Percentiles rank a stretch among this genome's conserved stretches.
phyloP scores from a whole-genome alignment of 2,329 filamentous ascomycete species.

The Didymella segeticola region DNA sequence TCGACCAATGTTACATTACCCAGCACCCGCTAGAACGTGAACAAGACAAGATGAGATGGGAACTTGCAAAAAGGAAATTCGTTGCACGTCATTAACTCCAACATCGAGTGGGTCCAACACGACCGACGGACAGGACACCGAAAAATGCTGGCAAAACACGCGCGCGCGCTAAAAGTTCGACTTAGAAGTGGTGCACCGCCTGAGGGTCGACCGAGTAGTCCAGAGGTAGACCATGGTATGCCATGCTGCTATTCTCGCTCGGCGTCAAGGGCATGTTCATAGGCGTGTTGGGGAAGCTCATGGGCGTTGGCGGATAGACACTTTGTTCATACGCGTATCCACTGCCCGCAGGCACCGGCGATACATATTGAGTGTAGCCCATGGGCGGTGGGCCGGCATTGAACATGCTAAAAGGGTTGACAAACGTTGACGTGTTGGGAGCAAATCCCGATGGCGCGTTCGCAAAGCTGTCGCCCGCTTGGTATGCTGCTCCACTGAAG shows the following conservation, averaged over 20 bases:
- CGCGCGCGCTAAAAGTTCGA: not conserved
- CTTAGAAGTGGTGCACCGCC: not conserved
- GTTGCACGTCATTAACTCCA: constrained; percentile 3
- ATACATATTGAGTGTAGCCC: constrained; percentile 6
- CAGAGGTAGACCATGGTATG: constrained; percentile 20
- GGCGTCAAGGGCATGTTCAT: constrained; percentile 12
- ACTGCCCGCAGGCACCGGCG: not conserved
- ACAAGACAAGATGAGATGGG: constrained; percentile 1
- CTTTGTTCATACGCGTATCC: constrained; percentile 3
- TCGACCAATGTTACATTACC: not conserved
- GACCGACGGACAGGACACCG: constrained; percentile 6
- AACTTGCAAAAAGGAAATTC: not conserved
- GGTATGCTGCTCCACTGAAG: constrained; percentile 11
- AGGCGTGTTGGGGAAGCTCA: constrained; percentile 3
- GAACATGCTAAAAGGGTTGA: constrained; percentile 19
- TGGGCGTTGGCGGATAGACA: constrained; percentile 5
- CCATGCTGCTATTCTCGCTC: not conserved
- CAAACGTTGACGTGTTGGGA: constrained; percentile 1
- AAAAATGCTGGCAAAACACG: constrained; percentile 17
- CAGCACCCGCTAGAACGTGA: constrained; percentile 22
- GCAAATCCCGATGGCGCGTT: constrained; percentile 1
- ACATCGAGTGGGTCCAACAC: no score
- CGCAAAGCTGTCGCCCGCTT: constrained; percentile 3
- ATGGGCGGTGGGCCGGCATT: not conserved
- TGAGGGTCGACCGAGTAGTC: constrained; percentile 8